Evolutionary conservation across 1,139 yeast genomes (phyloP), one percentile per base, ranked within the genome.

Genomic region (Casaregolazyma lundiana): DNA sequence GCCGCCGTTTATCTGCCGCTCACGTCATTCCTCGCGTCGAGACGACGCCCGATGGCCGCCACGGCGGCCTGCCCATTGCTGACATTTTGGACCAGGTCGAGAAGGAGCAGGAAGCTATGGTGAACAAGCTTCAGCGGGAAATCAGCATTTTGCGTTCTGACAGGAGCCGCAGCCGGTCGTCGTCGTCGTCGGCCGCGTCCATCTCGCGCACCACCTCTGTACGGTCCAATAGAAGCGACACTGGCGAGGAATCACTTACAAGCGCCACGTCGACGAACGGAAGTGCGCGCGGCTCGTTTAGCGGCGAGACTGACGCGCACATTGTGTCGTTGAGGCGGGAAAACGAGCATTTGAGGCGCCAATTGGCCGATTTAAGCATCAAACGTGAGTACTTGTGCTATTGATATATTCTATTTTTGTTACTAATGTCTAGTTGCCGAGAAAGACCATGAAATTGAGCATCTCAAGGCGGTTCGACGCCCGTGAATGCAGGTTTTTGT

Each of bases 41-140:
- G 13, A n/a, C 15, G 6, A 26, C 32, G 7, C 32, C 32, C 15
- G 32, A 26, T 6, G 32, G 32, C 4, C 32, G 32, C 11, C 32
- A 26, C 13, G 32, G 32, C 15, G 36, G 42, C 4, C 26, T 30
- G 13, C 41, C 44, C 9, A 13, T 34, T 6, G 61, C 53, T 4
- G 64, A 60, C 38, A 50, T 60, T 3, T 57, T 53, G 41, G 64
- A 60, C 39, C 60, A 60, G 22, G 54, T 64, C 50, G 68, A 64
- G 48, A 53, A 61, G 20, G 69, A 66, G 53, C 68, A 65, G 49
- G 69, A 66, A 49, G 69, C 68, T 4, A 64, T 66, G 36, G 69
- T 66, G 38, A 66, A 66, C 53, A 60, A 60, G 51, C 53, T 66
- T 20, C 69, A 66, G 52, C 58, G 69, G 19, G 69, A 66, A 50